Conservation (phyloP, 345 rosid species). For the Hibiscus syriacus region DNA sequence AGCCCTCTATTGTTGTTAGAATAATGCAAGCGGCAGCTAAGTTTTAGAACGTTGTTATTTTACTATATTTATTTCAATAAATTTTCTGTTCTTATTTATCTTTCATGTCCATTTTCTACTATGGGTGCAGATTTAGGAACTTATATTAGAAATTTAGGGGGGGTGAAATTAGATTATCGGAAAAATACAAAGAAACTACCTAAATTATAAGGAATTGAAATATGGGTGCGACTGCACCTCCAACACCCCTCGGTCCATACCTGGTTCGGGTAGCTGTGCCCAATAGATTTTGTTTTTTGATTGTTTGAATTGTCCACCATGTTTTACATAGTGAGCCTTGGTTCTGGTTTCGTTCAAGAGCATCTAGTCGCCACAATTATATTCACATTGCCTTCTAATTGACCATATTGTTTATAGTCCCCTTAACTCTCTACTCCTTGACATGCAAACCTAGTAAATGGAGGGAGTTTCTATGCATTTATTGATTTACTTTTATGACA, state of each 20-base stretch:
- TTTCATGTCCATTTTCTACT: too few species aligned
- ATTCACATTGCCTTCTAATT: neutral
- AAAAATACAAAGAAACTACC: too few species aligned
- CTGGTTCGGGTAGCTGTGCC: too few species aligned
- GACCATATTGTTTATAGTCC: neutral
- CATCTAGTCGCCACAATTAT: neutral
- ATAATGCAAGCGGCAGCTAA: neutral
- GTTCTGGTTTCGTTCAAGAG: neutral
- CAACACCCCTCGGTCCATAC: too few species aligned
- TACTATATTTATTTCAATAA: neutral
- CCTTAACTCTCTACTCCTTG: neutral
- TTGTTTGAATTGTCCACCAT: neutral
- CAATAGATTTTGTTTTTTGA: neutral
- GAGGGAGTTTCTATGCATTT: neutral
- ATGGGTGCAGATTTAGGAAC: too few species aligned
- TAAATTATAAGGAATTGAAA: too few species aligned
- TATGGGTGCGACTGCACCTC: too few species aligned
- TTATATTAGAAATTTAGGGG: too few species aligned
- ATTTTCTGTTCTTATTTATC: neutral
- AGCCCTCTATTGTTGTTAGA: neutral
- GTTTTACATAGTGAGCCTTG: neutral
- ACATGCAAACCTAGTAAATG: neutral
- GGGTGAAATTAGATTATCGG: too few species aligned
- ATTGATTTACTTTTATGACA: neutral
- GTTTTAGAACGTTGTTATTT: neutral